Evolutionary conservation across 2,329 filamentous ascomycete species (phyloP).

Genomic region (Neofusicoccum kwambonambiense): DNA sequence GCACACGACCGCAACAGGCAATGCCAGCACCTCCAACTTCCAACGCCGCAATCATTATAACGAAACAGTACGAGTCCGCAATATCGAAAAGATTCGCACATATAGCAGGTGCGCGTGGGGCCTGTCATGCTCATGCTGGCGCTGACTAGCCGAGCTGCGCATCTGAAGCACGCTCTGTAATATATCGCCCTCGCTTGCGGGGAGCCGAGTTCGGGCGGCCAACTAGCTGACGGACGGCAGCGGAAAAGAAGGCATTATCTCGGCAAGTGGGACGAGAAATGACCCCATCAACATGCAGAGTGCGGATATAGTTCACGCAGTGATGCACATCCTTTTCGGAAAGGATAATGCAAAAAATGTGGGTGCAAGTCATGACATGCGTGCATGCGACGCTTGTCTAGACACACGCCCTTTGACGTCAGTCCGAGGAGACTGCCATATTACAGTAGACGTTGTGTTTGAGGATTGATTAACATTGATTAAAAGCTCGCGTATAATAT

Average conservation of each 20-base stretch:
- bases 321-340: not conserved
- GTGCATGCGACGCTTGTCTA: not conserved
- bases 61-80: not conserved
- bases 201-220: no score
- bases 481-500: not conserved
- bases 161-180: not conserved
- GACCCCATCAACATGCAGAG: not conserved
- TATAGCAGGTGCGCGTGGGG: not conserved
- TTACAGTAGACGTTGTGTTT: no score
- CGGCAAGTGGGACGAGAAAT: not conserved
- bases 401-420: no score
- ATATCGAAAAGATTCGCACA: not conserved
- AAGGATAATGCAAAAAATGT: not conserved
- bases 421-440: no score
- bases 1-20: not conserved
- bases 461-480: not conserved
- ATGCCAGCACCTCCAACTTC: not conserved
- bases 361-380: not conserved
- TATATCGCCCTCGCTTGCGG: not conserved
- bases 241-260: not conserved
- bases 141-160: not conserved
- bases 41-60: constrained; percentile 1
- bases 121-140: not conserved
- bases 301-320: not conserved
- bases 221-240: not conserved